Evolutionary conservation across 192 early-diverging fungal genomes (phyloP), one percentile per base, ranked within the genome.

Genomic region (Lunasporangiospora selenospora): DNA sequence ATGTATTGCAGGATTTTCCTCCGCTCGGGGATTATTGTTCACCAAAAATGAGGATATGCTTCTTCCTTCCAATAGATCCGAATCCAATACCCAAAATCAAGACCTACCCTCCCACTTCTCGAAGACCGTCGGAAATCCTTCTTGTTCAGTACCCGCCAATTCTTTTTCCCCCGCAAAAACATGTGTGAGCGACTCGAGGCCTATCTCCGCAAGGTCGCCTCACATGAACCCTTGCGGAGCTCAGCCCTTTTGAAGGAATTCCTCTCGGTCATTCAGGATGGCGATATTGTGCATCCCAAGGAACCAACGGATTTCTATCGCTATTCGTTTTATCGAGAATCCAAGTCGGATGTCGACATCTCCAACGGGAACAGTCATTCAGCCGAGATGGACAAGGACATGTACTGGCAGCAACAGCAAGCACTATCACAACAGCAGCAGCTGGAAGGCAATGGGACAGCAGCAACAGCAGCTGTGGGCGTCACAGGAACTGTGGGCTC

Each of bases 181-280:
- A 85, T 65, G 26, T 57, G 80, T 0, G 76, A 80, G 44, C 77
- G 81, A 50, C 42, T 85, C 13, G 81, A 85, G 38, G 42, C 23
- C 15, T 85, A 85, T 37, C 33, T 85, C 13, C 70, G 64, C 7
- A 77, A 78, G 44, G 79, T 79, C 3, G 47, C 67, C 10, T 29
- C 37, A 1, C 73, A 81, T 41, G 76, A 70, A 16, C 61, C 49
- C n/a, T 55, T 85, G 26, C 48, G 66, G 18, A 58, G 56, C 26
- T 83, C 80, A 4, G 42, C 54, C 10, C 37, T 81, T 10, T 70
- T 85, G 37, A 67, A 69, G 15, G 81, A 83, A 16, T 85, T 85
- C 43, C 30, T 85, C 3, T 62, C 77, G 19, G 71, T 80, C 5
- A 75, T 81, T 51, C 58, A 75, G 42, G 81, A 83, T 19, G 82